Percentiles rank a stretch among this genome's conserved stretches.
Conservation (phyloP, 306 rosid genomes). For the Casuarina cunninghamiana region DNA sequence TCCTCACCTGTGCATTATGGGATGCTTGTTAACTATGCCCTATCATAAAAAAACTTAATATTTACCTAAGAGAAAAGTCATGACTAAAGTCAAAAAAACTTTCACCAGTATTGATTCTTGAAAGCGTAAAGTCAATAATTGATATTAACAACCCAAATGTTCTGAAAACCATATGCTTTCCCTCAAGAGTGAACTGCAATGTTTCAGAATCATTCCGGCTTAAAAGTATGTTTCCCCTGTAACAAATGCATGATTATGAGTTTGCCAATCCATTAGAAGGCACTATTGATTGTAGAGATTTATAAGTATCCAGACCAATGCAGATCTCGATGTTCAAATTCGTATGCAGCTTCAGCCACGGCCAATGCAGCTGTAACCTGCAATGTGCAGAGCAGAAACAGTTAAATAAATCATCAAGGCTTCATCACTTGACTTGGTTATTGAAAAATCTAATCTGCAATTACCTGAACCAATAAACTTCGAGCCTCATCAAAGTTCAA, state of each 20-base stretch:
- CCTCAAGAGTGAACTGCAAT: constrained; percentile 78
- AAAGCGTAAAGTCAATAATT: constrained; percentile 85
- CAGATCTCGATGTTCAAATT: constrained; percentile 97
- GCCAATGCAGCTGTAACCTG: constrained; percentile 88
- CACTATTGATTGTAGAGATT: constrained; percentile 13
- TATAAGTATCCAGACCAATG: constrained; percentile 64
- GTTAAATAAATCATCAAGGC: constrained; percentile 20
- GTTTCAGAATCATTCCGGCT: constrained; percentile 59
- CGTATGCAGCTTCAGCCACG: constrained; percentile 91
- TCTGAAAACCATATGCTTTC: constrained; percentile 51
- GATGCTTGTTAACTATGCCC: constrained; percentile 22
- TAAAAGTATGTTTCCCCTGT: constrained; percentile 88
- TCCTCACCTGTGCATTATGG: constrained; percentile 63
- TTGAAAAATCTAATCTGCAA: constrained; percentile 15
- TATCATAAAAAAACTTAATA: constrained; percentile 22
- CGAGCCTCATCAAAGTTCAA: constrained; percentile 67
- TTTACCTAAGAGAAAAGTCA: not conserved
- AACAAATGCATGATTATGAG: constrained; percentile 27
- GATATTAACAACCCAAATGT: constrained; percentile 78
- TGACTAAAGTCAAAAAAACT: constrained; percentile 14
- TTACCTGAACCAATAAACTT: constrained; percentile 78
- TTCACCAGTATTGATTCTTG: constrained; percentile 85
- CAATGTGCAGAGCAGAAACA: constrained; percentile 23
- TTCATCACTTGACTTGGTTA: constrained; percentile 20
- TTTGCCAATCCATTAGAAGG: constrained; percentile 26